Evolutionary conservation across 495 filamentous ascomycete genomes (phyloP).

Genomic region (Penicillium arizonense): DNA sequence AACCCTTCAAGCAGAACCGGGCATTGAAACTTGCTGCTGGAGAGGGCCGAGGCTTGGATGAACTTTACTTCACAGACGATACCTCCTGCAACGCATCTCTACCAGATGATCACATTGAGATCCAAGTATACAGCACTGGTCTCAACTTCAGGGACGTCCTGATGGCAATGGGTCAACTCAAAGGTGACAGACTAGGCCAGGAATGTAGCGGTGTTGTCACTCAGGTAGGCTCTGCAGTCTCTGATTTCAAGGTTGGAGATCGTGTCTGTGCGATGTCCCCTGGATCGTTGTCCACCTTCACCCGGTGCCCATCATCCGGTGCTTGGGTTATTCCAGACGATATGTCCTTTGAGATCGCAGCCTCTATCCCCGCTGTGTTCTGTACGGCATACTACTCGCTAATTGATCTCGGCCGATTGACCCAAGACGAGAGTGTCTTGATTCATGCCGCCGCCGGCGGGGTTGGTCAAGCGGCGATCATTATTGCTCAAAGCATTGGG

Average conservation of each 20-base stretch:
- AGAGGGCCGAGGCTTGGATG: conserved; percentile 28
- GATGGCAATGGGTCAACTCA: conserved; percentile 35
- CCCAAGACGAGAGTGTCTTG: conserved; percentile 53
- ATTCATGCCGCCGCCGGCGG: conserved; percentile 60
- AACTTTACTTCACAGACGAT: conserved; percentile 36
- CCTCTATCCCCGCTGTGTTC: conserved; percentile 58
- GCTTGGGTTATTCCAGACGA: conserved; percentile 39
- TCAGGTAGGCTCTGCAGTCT: conserved; percentile 43
- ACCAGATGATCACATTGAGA: conserved; percentile 26
- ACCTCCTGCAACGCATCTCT: conserved; percentile 8
- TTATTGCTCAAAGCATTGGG: conserved; percentile 53
- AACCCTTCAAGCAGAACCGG: conserved; percentile 28
- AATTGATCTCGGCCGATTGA: conserved; percentile 30
- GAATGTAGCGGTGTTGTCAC: conserved; percentile 36
- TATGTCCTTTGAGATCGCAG: conserved; percentile 52
- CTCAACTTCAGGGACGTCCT: conserved; percentile 42
- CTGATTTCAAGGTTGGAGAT: conserved; percentile 48
- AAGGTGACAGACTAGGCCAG: conserved; percentile 22
- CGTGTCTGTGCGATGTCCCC: conserved; percentile 50
- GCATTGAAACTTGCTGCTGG: conserved; percentile 26
- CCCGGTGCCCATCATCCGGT: conserved; percentile 22
- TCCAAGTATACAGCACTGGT: conserved; percentile 27
- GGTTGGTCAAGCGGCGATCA: conserved; percentile 62
- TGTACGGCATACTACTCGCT: conserved; percentile 59
- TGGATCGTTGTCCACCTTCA: conserved; percentile 30